A percentile compares a stretch with the other conserved stretches of the same genome.
phyloP scores from a whole-genome alignment of 345 rosid genomes.

The Aurinia saxatilis region DNA sequence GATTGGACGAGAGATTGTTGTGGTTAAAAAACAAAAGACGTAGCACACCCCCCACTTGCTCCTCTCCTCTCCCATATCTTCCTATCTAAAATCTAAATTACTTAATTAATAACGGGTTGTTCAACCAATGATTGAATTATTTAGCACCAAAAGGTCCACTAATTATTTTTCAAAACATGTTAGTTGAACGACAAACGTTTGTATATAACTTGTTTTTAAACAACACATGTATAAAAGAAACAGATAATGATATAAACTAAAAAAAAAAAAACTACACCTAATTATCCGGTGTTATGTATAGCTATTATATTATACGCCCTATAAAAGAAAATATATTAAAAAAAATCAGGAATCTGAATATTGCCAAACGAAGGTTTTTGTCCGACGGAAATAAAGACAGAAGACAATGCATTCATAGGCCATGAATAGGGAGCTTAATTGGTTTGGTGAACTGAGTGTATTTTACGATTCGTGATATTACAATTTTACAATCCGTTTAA shows the following conservation, averaged over 20 bases:
- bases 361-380: neutral
- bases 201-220: neutral
- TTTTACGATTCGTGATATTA: too few species aligned
- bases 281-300: too few species aligned
- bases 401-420: too few species aligned
- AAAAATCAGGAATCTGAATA: too few species aligned
- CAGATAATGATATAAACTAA: too few species aligned
- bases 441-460: too few species aligned
- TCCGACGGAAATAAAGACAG: neutral
- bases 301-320: too few species aligned
- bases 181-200: neutral
- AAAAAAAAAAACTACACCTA: too few species aligned
- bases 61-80: neutral
- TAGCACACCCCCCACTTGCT: neutral
- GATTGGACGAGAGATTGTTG: neutral
- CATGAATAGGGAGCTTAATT: too few species aligned
- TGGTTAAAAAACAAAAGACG: neutral
- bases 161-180: neutral
- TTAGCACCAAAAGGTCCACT: neutral
- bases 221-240: neutral
- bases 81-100: too few species aligned
- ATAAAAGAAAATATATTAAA: too few species aligned
- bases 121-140: constrained; percentile 1
- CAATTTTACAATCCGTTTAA: too few species aligned
- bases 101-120: neutral